Evolutionary conservation across 2,329 filamentous ascomycete genomes (phyloP).

Genomic region (Trichoderma breve): DNA sequence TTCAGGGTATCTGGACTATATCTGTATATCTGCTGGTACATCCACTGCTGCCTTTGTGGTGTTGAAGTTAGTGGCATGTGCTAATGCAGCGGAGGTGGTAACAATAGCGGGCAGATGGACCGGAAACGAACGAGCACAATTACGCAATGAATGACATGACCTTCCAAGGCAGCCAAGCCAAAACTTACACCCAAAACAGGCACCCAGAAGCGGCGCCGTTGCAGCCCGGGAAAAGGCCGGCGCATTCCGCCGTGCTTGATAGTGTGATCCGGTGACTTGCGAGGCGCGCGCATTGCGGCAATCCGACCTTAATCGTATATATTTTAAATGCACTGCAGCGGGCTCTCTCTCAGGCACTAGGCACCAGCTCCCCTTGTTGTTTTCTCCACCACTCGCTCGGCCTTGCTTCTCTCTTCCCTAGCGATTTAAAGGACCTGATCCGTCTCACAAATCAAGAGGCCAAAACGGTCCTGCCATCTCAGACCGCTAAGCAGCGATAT

Average conservation of each 20-base stretch:
- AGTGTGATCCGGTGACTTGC: conserved; percentile 4
- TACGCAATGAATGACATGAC: background rate
- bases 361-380: background rate
- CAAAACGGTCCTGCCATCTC: background rate
- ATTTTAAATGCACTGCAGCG: background rate
- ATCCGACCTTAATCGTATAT: background rate
- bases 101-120: background rate
- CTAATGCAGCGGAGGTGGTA: background rate
- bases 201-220: background rate
- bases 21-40: background rate
- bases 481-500: background rate
- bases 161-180: background rate
- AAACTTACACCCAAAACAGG: background rate
- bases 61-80: background rate
- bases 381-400: background rate
- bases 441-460: background rate
- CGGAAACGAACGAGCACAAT: background rate
- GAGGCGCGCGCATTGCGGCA: background rate
- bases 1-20: background rate
- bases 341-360: background rate
- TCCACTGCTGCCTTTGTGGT: background rate
- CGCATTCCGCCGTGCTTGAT: background rate
- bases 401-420: background rate
- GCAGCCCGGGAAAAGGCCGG: background rate
- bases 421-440: background rate